These are phyloP conservation scores for Jatropha curcas DNA, from an alignment of 345 rosid genomes.

Conservation along the genomic window DNA sequence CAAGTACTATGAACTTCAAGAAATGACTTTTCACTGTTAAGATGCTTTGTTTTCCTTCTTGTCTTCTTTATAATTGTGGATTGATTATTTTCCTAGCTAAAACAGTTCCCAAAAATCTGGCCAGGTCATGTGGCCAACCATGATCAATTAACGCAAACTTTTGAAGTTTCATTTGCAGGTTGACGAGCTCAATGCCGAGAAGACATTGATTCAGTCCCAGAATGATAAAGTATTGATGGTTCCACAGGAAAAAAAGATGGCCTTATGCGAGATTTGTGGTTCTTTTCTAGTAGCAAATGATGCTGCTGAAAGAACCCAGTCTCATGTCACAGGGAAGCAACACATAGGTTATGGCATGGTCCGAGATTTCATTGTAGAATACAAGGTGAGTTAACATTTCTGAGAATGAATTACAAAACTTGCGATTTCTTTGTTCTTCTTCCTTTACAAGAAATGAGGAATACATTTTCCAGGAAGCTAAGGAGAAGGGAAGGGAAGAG, in stretches of 20 bases:
- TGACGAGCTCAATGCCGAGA: constrained; percentile 78
- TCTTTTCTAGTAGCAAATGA: constrained; percentile 97
- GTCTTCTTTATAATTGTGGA: not conserved
- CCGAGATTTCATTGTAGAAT: constrained; percentile 78
- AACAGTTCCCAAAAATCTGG: not conserved
- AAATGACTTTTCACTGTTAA: not conserved
- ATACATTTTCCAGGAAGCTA: constrained; percentile 55
- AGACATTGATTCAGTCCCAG: constrained; percentile 69
- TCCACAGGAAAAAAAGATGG: constrained; percentile 98
- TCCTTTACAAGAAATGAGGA: constrained; percentile 15
- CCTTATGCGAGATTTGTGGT: constrained; percentile 93
- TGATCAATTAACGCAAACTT: not conserved
- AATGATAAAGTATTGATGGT: constrained; percentile 68
- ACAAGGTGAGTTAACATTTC: constrained; percentile 54
- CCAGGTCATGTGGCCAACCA: not conserved
- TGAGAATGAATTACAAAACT: constrained; percentile 12
- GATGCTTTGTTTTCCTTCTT: constrained; percentile 1
- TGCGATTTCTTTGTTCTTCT: constrained; percentile 10
- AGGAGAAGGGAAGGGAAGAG: constrained; percentile 84
- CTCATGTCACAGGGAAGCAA: constrained; percentile 95
- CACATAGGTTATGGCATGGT: constrained; percentile 98
- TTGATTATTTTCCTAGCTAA: not conserved
- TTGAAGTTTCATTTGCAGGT: constrained; percentile 48
- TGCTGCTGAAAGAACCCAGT: constrained; percentile 93
- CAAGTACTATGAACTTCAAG: constrained; percentile 1